A percentile compares a stretch with the other conserved stretches of the same genome.
These are phyloP conservation scores for Schoenoplectus tabernaemontani DNA, from an alignment of 202 grass and related monocot species.

Conservation along the genomic window DNA sequence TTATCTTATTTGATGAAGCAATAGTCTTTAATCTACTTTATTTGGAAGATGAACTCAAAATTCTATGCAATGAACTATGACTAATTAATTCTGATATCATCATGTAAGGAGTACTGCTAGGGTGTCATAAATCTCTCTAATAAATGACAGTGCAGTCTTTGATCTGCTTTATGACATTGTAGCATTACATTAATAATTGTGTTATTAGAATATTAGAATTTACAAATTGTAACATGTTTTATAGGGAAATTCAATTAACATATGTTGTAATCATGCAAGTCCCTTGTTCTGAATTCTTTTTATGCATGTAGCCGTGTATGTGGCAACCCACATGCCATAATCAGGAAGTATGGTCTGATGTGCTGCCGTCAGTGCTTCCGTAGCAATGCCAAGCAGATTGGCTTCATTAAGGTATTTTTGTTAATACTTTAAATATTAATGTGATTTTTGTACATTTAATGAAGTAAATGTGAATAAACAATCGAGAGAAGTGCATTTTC, in stretches of 20 bases:
- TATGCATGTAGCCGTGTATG: constrained; percentile 49
- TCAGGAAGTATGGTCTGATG: constrained; percentile 88
- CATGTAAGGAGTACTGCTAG: too few species aligned
- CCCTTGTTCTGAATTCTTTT: background rate
- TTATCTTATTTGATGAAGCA: too few species aligned
- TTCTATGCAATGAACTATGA: too few species aligned
- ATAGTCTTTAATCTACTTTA: too few species aligned
- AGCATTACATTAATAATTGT: too few species aligned
- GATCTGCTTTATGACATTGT: too few species aligned
- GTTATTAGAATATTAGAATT: too few species aligned
- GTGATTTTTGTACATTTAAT: background rate
- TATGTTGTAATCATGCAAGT: background rate
- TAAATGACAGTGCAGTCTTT: too few species aligned
- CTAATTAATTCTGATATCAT: too few species aligned
- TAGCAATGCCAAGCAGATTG: constrained; percentile 80
- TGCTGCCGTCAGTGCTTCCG: constrained; percentile 87
- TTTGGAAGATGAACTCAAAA: too few species aligned
- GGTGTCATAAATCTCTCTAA: too few species aligned
- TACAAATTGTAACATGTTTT: background rate
- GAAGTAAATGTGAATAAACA: background rate
- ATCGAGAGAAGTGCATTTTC: too few species aligned
- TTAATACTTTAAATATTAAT: background rate
- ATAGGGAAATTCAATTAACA: background rate
- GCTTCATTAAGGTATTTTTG: constrained; percentile 70
- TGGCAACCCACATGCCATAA: constrained; percentile 69